These are phyloP conservation scores for Dentipellis fragilis DNA, from an alignment of 768 basidiomycete genomes.

Conservation along the genomic window DNA sequence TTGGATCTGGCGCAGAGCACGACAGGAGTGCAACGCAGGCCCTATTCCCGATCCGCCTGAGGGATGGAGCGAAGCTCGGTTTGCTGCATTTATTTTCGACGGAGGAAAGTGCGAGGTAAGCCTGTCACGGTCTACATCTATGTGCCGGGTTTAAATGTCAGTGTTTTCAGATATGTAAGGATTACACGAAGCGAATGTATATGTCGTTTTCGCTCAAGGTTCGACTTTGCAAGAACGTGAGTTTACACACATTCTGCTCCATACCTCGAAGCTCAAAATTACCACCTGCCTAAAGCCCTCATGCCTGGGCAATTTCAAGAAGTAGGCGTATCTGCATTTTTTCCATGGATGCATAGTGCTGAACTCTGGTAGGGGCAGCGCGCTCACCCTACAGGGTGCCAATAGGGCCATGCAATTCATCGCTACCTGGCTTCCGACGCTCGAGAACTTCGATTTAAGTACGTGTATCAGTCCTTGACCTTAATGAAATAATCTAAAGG, in stretches of 20 bases:
- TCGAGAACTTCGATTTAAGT: neutral
- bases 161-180: neutral
- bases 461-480: neutral
- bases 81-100: conserved; percentile 58
- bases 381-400: neutral
- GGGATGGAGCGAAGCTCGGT: conserved; percentile 43
- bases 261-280: neutral
- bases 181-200: neutral
- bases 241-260: neutral
- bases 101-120: conserved; percentile 45
- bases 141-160: neutral
- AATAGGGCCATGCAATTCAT: neutral
- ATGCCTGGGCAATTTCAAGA: neutral
- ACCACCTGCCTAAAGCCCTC: neutral
- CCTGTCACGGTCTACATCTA: neutral
- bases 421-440: no score
- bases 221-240: neutral
- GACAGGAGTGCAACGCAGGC: conserved; percentile 25
- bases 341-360: neutral
- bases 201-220: neutral
- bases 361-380: neutral
- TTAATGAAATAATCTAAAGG: neutral
- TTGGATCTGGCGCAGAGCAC: conserved; percentile 52
- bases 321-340: neutral
- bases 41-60: conserved; percentile 33